phyloP scores from a whole-genome alignment of 208 protist genomes.

The Crithidia fasciculata region DNA sequence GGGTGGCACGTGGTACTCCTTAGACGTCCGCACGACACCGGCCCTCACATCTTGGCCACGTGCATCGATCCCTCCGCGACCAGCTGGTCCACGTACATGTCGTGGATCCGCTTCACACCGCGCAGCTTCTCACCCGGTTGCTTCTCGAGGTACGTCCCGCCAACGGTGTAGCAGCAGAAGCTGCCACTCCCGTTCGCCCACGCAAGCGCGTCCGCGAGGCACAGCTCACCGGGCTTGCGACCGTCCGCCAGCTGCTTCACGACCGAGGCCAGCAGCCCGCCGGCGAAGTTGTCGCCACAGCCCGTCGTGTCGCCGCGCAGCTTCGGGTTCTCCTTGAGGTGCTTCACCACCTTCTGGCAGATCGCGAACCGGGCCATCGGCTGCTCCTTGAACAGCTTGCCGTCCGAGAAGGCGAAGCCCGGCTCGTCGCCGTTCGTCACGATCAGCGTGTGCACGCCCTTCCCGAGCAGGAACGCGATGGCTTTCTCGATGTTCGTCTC shows the following conservation, averaged over 20 bases:
- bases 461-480: constrained; percentile 20
- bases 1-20: not conserved
- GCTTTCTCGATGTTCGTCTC: constrained; percentile 30
- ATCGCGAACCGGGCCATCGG: constrained; percentile 22
- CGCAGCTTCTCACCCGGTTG: constrained; percentile 30
- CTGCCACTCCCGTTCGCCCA: constrained; percentile 35
- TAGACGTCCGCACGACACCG: not conserved
- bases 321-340: constrained; percentile 34
- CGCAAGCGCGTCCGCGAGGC: constrained; percentile 29
- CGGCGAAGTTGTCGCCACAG: constrained; percentile 46
- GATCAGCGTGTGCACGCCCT: constrained; percentile 31
- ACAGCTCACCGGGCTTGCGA: constrained; percentile 21
- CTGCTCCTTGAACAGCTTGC: constrained; percentile 32
- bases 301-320: constrained; percentile 40
- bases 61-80: constrained; percentile 17
- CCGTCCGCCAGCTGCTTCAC: constrained; percentile 31
- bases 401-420: constrained; percentile 28
- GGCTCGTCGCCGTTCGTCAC: constrained; percentile 31
- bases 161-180: constrained; percentile 39
- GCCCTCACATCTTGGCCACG: constrained; percentile 23
- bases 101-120: constrained; percentile 25
- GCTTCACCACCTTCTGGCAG: constrained; percentile 20
- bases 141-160: constrained; percentile 39
- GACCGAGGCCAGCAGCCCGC: constrained; percentile 31
- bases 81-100: constrained; percentile 35